Evolutionary conservation across 2,329 filamentous ascomycete genomes (phyloP).

Genomic region (Escovopsis sp.): DNA sequence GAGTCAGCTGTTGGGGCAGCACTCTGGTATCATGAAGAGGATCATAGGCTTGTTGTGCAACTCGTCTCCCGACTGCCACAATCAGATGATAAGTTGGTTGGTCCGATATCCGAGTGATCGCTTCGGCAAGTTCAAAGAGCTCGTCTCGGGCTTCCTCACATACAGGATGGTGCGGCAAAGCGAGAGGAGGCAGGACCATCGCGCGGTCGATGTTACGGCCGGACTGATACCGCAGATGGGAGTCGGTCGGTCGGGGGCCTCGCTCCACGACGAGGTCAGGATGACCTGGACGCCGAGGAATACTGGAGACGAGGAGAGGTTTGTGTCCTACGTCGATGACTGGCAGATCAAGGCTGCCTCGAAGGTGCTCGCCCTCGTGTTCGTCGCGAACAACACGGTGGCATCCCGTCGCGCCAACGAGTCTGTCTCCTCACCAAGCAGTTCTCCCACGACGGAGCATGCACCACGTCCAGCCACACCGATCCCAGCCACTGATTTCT

Average conservation of each 20-base stretch:
- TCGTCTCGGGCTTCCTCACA: slow-evolving; percentile 64
- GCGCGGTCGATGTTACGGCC: slow-evolving; percentile 40
- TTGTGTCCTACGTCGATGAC: slow-evolving; percentile 57
- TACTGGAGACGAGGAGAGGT: slow-evolving; percentile 36
- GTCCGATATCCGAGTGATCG: slow-evolving; percentile 50
- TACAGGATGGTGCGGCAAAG: slow-evolving; percentile 61
- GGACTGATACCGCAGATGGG: slow-evolving; percentile 61
- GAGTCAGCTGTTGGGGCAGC: slow-evolving; percentile 42
- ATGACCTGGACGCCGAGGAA: slow-evolving; percentile 35
- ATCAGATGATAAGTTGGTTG: slow-evolving; percentile 65
- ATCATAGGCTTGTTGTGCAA: slow-evolving; percentile 69
- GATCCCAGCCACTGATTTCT: slow-evolving; percentile 71
- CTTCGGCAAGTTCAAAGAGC: slow-evolving; percentile 60
- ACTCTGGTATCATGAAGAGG: slow-evolving; percentile 74
- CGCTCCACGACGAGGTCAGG: slow-evolving; percentile 64
- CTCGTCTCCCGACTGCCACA: slow-evolving; percentile 58
- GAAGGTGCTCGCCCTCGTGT: slow-evolving; percentile 64
- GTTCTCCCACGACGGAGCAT: slow-evolving; percentile 7
- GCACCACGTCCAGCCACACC: slow-evolving; percentile 41
- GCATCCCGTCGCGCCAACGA: slow-evolving; percentile 21
- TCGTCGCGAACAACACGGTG: slow-evolving; percentile 57
- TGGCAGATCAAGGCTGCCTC: slow-evolving; percentile 80
- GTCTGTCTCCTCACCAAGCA: slow-evolving; percentile 6
- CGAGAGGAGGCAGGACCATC: slow-evolving; percentile 45
- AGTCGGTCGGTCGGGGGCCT: slow-evolving; percentile 48